phyloP scores from a whole-genome alignment of 129 eudicot species.

The Mikania micrantha region DNA sequence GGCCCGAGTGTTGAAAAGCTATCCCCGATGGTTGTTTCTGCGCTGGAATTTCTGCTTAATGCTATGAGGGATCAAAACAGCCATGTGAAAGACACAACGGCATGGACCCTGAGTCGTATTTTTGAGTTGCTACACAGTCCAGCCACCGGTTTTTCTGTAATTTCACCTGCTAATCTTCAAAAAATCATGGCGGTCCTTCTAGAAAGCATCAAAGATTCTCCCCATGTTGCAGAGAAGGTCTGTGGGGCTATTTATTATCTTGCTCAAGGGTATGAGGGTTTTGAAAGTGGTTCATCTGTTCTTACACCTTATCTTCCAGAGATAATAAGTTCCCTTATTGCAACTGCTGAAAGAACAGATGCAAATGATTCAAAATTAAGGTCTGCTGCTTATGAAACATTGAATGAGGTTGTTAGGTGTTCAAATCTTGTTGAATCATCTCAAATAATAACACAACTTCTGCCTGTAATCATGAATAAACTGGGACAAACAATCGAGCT shows the following conservation, averaged over 20 bases:
- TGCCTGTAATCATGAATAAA: constrained; percentile 62
- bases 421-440: constrained; percentile 53
- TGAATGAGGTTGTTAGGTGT: constrained; percentile 77
- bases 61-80: constrained; percentile 77
- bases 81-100: constrained; percentile 92
- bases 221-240: constrained; percentile 81
- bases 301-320: constrained; percentile 58
- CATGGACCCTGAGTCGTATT: constrained; percentile 87
- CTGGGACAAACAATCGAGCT: constrained; percentile 60
- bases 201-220: constrained; percentile 74
- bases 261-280: constrained; percentile 85
- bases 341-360: constrained; percentile 71
- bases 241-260: constrained; percentile 90
- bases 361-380: constrained; percentile 67
- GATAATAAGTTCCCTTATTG: constrained; percentile 47
- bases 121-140: constrained; percentile 80
- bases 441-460: constrained; percentile 56
- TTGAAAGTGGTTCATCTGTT: constrained; percentile 49
- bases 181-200: constrained; percentile 46
- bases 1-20: constrained; percentile 77
- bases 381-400: constrained; percentile 72
- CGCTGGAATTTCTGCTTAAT: constrained; percentile 63
- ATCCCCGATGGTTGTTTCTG: constrained; percentile 70
- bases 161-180: constrained; percentile 57
- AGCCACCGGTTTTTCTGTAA: constrained; percentile 64